These are phyloP conservation scores for Diplodia seriata DNA, from an alignment of 2,329 filamentous ascomycete species.

Conservation along the genomic window DNA sequence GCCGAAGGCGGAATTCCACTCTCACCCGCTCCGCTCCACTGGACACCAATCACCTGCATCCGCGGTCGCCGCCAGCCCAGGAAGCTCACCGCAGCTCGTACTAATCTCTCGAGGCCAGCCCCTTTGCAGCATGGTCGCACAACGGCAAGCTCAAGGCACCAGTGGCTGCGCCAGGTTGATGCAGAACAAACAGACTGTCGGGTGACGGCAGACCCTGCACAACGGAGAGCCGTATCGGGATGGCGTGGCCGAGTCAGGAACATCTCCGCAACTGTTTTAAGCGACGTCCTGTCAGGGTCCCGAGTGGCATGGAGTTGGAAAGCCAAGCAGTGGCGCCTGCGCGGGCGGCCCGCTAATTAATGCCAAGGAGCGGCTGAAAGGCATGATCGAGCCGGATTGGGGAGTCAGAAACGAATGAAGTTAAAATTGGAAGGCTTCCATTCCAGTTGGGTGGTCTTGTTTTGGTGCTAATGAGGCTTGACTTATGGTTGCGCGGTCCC, in stretches of 20 bases:
- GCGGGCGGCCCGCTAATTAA: constrained; percentile 15
- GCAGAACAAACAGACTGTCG: not conserved
- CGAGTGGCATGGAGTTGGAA: constrained; percentile 1
- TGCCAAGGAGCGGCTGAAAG: constrained; percentile 26
- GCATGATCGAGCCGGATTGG: constrained; percentile 5
- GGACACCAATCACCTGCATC: constrained; percentile 4
- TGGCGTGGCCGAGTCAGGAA: constrained; percentile 12
- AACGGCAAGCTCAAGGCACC: constrained; percentile 1
- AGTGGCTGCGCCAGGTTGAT: constrained; percentile 3
- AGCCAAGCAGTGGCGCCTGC: constrained; percentile 15
- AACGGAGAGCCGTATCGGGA: constrained; percentile 6
- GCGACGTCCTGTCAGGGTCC: constrained; percentile 12
- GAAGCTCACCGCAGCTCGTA: constrained; percentile 9
- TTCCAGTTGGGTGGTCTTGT: constrained; percentile 2
- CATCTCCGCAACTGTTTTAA: not conserved
- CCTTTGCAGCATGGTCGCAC: constrained; percentile 5
- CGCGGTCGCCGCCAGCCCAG: not conserved
- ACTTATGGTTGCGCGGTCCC: not conserved
- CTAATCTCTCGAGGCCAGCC: constrained; percentile 8
- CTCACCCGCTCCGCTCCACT: not conserved
- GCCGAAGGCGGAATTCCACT: constrained; percentile 7
- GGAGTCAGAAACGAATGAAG: constrained; percentile 11
- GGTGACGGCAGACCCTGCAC: constrained; percentile 1
- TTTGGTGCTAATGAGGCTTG: constrained; percentile 11
- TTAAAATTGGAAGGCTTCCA: constrained; percentile 5